These are phyloP conservation scores for Hippophae rhamnoides DNA, from an alignment of 306 rosid genomes.

Conservation along the genomic window DNA sequence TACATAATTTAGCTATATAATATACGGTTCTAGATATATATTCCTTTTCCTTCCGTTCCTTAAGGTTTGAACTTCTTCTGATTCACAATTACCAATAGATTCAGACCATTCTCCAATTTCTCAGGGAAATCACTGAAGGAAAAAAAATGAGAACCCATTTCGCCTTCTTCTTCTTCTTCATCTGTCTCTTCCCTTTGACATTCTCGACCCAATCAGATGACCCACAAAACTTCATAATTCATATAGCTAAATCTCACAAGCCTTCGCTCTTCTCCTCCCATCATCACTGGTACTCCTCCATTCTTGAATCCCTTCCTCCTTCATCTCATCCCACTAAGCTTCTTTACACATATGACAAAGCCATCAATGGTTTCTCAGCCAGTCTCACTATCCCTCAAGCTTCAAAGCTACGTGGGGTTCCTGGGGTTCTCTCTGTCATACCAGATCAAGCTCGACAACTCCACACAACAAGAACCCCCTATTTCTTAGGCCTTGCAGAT, in stretches of 20 bases:
- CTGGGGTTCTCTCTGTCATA: constrained; percentile 38
- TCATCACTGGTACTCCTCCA: constrained; percentile 55
- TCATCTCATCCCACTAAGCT: constrained; percentile 43
- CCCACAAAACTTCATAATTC: constrained; percentile 59
- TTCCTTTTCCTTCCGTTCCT: no score
- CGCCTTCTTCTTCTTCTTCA: constrained; percentile 8
- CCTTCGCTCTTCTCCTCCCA: constrained; percentile 48
- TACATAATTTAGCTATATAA: no score
- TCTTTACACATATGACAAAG: constrained; percentile 53
- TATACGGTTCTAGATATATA: no score
- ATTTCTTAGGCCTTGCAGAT: constrained; percentile 54
- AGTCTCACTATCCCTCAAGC: constrained; percentile 44
- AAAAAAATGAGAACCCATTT: not conserved
- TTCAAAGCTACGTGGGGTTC: constrained; percentile 24
- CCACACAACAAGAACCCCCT: constrained; percentile 70
- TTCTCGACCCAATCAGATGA: constrained; percentile 23
- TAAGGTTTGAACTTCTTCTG: no score
- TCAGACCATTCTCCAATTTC: no score
- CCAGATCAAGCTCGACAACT: constrained; percentile 61
- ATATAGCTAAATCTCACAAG: constrained; percentile 49
- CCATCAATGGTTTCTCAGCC: constrained; percentile 66
- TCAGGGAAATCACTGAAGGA: no score
- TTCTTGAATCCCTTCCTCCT: constrained; percentile 55
- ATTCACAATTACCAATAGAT: no score
- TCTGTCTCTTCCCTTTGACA: constrained; percentile 9